Base-by-base conservation (phyloP, 176 grass and related monocot species). In the Typha latifolia region DNA sequence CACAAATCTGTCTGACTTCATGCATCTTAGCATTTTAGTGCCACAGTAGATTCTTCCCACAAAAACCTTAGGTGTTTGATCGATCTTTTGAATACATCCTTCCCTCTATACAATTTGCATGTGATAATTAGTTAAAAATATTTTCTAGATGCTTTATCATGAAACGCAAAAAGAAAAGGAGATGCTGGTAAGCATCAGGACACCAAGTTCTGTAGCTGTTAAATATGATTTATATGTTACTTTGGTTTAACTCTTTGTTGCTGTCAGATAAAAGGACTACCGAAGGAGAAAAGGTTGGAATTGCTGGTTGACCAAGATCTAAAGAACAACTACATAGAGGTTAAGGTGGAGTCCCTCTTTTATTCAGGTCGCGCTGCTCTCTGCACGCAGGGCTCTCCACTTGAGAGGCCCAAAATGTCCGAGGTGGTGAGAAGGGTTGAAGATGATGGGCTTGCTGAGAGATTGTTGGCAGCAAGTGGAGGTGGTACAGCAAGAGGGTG, bases 251-350 rank as follows among this genome's bases (percentile, higher is more conserved):
- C 7, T 22, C 24, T 13, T 68, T 12, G 14, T 6, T 68, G 12
- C n/a, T 18, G 1, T 49, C 61, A 87, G 84, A 75, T 87, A 19
- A 87, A 87, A 83, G 80, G 74, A 61, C 49, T 83, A 55, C 59
- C 83, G 21, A 82, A 87, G 55, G 84, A 87, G 71, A 76, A 76
- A 55, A 82, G 55, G 62, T 76, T 83, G 3, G 84, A 83, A 72
- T 79, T 87, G 84, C 63, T 87, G 72, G 80, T 83, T 62, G 84
- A 87, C 67, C 84, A 75, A 21, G 80, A 87, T 69, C 63, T 87
- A 80, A n/a, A 59, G 53, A 59, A 59, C 16, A 10, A 59, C 53
- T 59, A 59, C 20, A 19, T 59, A 7, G 53, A 22, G n/a, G 16
- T 19, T 11, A 18, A 59, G 20, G 18, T 59, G 18, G 53, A 59